These are phyloP conservation scores for Sanghuangporus weigelae DNA, from an alignment of 1,284 basidiomycete genomes.

Conservation along the genomic window DNA sequence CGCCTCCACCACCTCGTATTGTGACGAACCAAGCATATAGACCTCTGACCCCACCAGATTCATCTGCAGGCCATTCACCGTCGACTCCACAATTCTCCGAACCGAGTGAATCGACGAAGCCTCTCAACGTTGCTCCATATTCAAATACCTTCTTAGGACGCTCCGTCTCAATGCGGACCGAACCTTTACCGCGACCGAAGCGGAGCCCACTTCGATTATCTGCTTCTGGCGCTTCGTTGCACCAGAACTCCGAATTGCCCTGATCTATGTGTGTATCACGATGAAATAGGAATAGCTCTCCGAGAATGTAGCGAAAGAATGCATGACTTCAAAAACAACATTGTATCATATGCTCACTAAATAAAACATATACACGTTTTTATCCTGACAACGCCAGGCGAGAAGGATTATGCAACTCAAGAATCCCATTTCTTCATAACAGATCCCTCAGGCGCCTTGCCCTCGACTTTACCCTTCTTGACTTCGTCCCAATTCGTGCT, in stretches of 20 bases:
- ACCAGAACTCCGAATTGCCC: neutral
- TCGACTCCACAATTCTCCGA: constrained; percentile 4
- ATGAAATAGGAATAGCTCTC: neutral
- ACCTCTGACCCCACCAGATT: constrained; percentile 17
- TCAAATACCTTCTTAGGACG: constrained; percentile 13
- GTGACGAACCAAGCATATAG: constrained; percentile 12
- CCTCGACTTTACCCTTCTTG: constrained; percentile 56
- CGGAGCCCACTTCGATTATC: constrained; percentile 13
- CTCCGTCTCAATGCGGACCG: constrained; percentile 11
- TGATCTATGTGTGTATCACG: neutral
- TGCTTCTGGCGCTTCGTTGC: constrained; percentile 1
- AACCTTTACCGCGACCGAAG: constrained; percentile 11
- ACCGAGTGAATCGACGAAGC: constrained; percentile 1
- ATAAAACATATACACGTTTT: neutral
- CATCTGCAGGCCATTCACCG: constrained; percentile 13
- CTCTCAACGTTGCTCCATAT: constrained; percentile 6
- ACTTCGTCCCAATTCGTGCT: constrained; percentile 95
- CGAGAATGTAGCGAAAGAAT: neutral
- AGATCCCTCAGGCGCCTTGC: constrained; percentile 78
- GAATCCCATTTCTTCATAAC: constrained; percentile 76
- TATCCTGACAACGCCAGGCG: neutral
- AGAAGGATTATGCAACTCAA: neutral
- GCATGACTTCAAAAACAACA: neutral
- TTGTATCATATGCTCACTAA: neutral
- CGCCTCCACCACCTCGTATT: neutral